These are phyloP conservation scores for Beverwykella pulmonaria DNA, from an alignment of 495 filamentous ascomycete species.

Conservation along the genomic window DNA sequence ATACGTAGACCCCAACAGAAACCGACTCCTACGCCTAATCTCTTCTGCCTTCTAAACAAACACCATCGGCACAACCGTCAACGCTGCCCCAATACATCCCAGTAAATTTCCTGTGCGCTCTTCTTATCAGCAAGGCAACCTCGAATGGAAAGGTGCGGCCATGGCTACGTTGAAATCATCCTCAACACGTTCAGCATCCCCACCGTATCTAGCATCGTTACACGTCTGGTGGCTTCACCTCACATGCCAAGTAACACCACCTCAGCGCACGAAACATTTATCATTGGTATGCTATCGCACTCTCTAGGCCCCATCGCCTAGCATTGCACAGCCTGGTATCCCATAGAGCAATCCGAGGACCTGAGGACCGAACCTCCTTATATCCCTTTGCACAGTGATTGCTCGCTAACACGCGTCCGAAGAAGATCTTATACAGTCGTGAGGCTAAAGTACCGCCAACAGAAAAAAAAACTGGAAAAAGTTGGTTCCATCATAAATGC, in stretches of 20 bases:
- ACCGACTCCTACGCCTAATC: not conserved
- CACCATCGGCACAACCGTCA: not conserved
- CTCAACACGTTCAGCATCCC: no score
- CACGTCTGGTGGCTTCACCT: no score
- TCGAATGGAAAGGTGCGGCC: no score
- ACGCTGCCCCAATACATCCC: not conserved
- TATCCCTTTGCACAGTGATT: no score
- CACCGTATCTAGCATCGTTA: no score
- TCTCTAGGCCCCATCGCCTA: not conserved
- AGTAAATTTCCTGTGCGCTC: not conserved
- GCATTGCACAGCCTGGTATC: not conserved
- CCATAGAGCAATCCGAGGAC: not conserved
- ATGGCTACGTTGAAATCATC: no score
- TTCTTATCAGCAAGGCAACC: no score
- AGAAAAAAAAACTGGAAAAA: not conserved
- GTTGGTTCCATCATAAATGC: not conserved
- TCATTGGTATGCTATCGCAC: not conserved
- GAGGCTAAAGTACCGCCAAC: not conserved
- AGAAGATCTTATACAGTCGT: not conserved
- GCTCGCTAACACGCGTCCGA: not conserved
- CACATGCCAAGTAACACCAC: no score
- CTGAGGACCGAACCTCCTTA: slow-evolving; percentile 1
- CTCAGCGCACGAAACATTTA: not conserved
- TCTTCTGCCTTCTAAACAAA: slow-evolving; percentile 1
- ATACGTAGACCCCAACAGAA: slow-evolving; percentile 1